Evolutionary conservation across 148 eudicot genomes (phyloP).

Genomic region (Camellia lanceoleosa): DNA sequence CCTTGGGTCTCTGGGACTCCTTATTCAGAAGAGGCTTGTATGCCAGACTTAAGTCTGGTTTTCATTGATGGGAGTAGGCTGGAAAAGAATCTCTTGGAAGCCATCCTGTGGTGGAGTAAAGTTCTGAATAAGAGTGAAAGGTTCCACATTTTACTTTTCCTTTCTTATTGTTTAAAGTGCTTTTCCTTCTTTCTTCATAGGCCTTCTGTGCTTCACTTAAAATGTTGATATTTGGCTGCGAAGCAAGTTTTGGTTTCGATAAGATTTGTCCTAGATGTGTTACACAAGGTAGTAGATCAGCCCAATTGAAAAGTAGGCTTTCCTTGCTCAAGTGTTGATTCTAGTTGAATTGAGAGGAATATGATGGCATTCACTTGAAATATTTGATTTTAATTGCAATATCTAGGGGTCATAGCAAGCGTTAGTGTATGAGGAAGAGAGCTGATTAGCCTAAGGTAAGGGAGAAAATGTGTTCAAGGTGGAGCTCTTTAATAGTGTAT

Average conservation of each 20-base stretch:
- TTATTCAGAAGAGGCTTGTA: constrained; percentile 19
- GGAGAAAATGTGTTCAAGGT: not conserved
- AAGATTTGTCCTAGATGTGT: not conserved
- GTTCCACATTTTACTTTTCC: constrained; percentile 12
- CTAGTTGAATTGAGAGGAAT: not conserved
- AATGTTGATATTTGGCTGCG: not conserved
- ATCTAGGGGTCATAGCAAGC: not conserved
- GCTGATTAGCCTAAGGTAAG: not conserved
- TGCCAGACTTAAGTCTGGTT: constrained; percentile 22
- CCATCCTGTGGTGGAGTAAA: constrained; percentile 23
- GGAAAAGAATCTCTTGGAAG: constrained; percentile 14
- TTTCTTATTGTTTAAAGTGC: not conserved
- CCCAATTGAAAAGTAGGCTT: not conserved
- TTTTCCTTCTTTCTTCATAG: not conserved
- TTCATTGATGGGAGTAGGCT: constrained; percentile 13
- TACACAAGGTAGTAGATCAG: not conserved
- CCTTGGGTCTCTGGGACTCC: constrained; percentile 23
- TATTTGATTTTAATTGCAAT: not conserved
- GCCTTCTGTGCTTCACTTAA: not conserved
- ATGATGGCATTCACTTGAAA: not conserved
- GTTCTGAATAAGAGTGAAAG: constrained; percentile 18
- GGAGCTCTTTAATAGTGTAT: not conserved
- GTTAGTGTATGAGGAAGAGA: not conserved
- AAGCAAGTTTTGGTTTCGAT: not conserved
- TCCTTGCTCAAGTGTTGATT: not conserved